Base-by-base conservation (phyloP, 1,284 basidiomycete species). In the Pisolithus thermaeus region DNA sequence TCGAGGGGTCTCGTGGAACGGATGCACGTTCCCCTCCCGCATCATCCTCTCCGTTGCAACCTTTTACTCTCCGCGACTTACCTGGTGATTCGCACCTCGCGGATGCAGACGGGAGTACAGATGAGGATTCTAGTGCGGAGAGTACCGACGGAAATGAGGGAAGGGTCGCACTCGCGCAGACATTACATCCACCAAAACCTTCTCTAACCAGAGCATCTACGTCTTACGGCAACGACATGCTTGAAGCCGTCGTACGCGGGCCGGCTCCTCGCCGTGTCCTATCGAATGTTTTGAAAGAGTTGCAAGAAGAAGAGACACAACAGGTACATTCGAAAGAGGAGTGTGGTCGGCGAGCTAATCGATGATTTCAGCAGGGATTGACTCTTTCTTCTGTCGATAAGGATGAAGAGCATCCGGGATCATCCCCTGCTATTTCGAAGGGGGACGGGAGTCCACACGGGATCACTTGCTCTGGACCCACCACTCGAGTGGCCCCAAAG, bases 211-310 rank as follows among this genome's bases (percentile, higher is more conserved):
- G 46, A 1, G 14, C 43, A 14, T 50, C 30, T 38, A 56, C 58
- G 23, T 56, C 49, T 0, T 59, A 61, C 7, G 61, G 60, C 9
- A 61, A 73, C 25, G 58, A 67, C 25, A 73, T 78, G 51, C 55
- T 81, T n/a, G 72, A 77, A 36, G 70, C 69, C 42, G 56, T 81
- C 50, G 68, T 81, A 25, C 73, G 71, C 54, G 78, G 79, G 14
- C 77, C 80, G 18, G 57, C 55, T 22, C 41, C 62, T 28, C 62
- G 66, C 18, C 49, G 43, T 0, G 53, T 52, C 42, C 16, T 43
- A 16, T 22, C 44, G 28, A 57, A 53, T 30, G 42, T 69, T 23
- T 25, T 57, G 37, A 27, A 43, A n/a, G 14, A 59, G 35, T 18
- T 66, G 42, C 40, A n/a, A 47, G 40, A 43, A 43, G 42, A 62